Conservation (phyloP, 805 yeast genomes). For the Candida silvatica region DNA sequence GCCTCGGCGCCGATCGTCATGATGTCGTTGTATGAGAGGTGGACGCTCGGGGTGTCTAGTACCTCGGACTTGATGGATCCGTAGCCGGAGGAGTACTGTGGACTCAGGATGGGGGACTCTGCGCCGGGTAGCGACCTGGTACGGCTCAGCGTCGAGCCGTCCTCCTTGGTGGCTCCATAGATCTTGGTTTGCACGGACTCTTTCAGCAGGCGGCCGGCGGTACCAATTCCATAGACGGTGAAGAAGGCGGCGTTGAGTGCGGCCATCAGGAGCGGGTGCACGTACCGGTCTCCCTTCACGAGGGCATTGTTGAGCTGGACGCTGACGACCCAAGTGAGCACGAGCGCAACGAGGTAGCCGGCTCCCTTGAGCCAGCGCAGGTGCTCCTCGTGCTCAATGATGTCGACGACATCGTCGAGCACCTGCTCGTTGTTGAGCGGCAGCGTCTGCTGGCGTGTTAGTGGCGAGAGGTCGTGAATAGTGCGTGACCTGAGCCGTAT, state of each 20-base stretch:
- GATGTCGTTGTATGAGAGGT: constrained; percentile 23
- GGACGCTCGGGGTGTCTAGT: constrained; percentile 3
- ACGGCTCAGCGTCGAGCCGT: neutral
- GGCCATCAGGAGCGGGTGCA: constrained; percentile 40
- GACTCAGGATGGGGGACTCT: neutral
- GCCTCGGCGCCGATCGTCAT: constrained; percentile 29
- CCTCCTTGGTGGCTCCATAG: too few species aligned
- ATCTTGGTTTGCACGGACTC: neutral
- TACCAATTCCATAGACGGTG: constrained; percentile 35
- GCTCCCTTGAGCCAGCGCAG: constrained; percentile 37
- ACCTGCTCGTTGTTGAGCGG: constrained; percentile 16
- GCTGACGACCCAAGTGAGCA: constrained; percentile 40
- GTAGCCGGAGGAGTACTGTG: constrained; percentile 5
- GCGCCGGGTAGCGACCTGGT: too few species aligned
- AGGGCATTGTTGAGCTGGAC: constrained; percentile 39
- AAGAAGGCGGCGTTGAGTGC: constrained; percentile 41
- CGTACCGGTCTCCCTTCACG: constrained; percentile 38
- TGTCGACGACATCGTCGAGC: constrained; percentile 21
- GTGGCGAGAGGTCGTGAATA: constrained; percentile 11
- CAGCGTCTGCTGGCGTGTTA: constrained; percentile 5
- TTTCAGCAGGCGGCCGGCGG: constrained; percentile 7
- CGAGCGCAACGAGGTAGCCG: constrained; percentile 30
- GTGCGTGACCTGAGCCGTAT: constrained; percentile 5
- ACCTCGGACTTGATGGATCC: neutral
- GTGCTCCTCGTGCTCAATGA: constrained; percentile 29